phyloP scores from a whole-genome alignment of 352 stramenopile species.

The Globisporangium radiosum region DNA sequence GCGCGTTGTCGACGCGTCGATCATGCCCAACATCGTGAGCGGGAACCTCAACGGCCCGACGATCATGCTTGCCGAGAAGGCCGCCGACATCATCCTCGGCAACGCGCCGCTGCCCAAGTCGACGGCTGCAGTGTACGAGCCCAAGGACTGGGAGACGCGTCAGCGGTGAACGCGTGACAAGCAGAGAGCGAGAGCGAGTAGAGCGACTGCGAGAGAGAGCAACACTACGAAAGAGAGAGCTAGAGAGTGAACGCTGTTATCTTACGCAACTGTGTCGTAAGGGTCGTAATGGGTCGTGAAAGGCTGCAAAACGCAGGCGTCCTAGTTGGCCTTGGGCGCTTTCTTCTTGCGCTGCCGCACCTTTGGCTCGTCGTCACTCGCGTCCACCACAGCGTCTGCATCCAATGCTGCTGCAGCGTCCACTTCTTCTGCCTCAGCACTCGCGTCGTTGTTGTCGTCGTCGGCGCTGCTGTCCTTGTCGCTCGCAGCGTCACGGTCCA shows the following conservation, averaged over 20 bases:
- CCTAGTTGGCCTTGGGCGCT: conserved; percentile 59
- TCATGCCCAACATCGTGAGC: conserved; percentile 93
- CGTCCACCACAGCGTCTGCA: conserved; percentile 9
- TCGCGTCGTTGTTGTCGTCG: conserved; percentile 29
- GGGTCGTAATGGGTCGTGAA: no score
- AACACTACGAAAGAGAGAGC: conserved; percentile 1
- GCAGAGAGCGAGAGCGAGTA: background rate
- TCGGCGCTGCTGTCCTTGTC: conserved; percentile 22
- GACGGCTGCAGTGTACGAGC: conserved; percentile 62
- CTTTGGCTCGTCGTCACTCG: conserved; percentile 29
- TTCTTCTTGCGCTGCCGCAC: conserved; percentile 77
- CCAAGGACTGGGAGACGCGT: conserved; percentile 63
- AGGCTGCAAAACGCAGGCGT: conserved; percentile 3
- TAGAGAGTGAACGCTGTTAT: no score
- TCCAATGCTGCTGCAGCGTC: conserved; percentile 15
- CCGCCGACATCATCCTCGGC: conserved; percentile 88
- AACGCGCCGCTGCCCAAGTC: conserved; percentile 65
- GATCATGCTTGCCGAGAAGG: conserved; percentile 93
- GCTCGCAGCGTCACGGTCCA: background rate
- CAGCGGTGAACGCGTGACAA: conserved; percentile 39
- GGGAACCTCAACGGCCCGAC: conserved; percentile 93
- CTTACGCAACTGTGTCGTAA: no score
- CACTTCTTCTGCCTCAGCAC: conserved; percentile 18
- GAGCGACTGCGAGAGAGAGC: background rate
- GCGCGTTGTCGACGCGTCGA: conserved; percentile 88